Base-by-base conservation (phyloP, 345 rosid genomes). In the Salix udensis region DNA sequence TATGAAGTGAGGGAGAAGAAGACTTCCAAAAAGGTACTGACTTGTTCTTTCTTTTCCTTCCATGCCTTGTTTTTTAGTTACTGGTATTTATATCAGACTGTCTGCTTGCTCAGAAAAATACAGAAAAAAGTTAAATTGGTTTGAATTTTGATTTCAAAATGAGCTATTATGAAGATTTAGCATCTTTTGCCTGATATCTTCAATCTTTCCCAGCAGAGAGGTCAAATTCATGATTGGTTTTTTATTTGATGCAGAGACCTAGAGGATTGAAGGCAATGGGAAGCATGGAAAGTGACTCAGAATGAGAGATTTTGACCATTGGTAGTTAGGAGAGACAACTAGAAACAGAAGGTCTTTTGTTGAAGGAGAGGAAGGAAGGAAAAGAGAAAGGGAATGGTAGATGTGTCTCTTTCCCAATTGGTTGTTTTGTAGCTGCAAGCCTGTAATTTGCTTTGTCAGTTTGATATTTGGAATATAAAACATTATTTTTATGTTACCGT, bases 1-100 rank as follows among this genome's bases (percentile, higher is more conserved):
- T 92, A 94, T 73, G 96, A 92, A 87, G 97, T 94, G 30, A 86
- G 97, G 80, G 98, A 94, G 89, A 94, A 92, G 87, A 92, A 90
- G 83, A 81, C 95, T 72, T 90, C 97, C 55, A 94, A 92, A 85
- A 94, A 90, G 97, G 98, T 94, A 79, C 71, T 16, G 16, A 19
- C 5, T 64, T 64, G 34, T 15, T 48, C 70, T 79, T 42, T 48
- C 21, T 12, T 40, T 48, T 24, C 52, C 13, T 71, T 65, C 69
- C 40, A 60, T 3, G 67, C 11, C 69, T 3, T n/a, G 46, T 19
- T 5, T 52, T 42, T 39, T 26, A 73, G 4, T 42, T 73, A 3
- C 23, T 13, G 65, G 9, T 55, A 10, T 58, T 3, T 58, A 58
- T 23, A n/a, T 58, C 28, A 5, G 14, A n/a, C 31, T 39, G 28